Conservation (phyloP, 169 alveolate genomes). For the Babesia sp. region DNA sequence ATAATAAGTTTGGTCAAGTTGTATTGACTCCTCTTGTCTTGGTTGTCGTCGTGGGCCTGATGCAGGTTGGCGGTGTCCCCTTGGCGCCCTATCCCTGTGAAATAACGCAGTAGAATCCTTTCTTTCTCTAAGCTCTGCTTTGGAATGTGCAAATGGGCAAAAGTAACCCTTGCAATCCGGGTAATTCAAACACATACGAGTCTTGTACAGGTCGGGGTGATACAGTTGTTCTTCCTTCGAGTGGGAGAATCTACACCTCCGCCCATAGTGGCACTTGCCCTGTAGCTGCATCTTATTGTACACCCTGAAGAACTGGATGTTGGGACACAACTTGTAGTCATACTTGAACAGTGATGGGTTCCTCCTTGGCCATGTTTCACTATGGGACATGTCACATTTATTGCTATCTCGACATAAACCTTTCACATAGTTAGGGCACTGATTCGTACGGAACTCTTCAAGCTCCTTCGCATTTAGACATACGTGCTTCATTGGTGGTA, state of each 20-base stretch:
- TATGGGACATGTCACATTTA: slow-evolving; percentile 57
- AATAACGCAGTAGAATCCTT: not conserved
- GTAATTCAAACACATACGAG: slow-evolving; percentile 78
- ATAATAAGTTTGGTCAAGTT: not conserved
- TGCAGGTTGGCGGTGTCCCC: not conserved
- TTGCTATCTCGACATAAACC: slow-evolving; percentile 52
- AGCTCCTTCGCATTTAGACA: slow-evolving; percentile 53
- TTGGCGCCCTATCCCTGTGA: not conserved
- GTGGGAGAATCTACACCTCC: slow-evolving; percentile 88
- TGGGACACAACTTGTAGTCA: slow-evolving; percentile 70
- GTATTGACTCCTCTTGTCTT: not conserved
- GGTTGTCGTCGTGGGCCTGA: no score
- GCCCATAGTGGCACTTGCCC: slow-evolving; percentile 82
- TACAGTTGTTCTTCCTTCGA: slow-evolving; percentile 88
- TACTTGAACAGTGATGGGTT: slow-evolving; percentile 46
- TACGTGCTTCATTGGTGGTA: slow-evolving; percentile 25
- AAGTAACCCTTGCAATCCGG: slow-evolving; percentile 84
- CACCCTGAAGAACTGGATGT: slow-evolving; percentile 59
- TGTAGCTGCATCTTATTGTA: slow-evolving; percentile 64
- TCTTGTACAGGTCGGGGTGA: slow-evolving; percentile 89
- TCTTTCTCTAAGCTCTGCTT: slow-evolving; percentile 73
- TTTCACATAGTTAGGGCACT: slow-evolving; percentile 54
- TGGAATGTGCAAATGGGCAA: slow-evolving; percentile 86
- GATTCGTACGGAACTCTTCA: slow-evolving; percentile 60
- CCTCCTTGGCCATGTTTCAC: slow-evolving; percentile 71